Conservation (phyloP, 352 stramenopile genomes). For the Phytopythium litorale region DNA sequence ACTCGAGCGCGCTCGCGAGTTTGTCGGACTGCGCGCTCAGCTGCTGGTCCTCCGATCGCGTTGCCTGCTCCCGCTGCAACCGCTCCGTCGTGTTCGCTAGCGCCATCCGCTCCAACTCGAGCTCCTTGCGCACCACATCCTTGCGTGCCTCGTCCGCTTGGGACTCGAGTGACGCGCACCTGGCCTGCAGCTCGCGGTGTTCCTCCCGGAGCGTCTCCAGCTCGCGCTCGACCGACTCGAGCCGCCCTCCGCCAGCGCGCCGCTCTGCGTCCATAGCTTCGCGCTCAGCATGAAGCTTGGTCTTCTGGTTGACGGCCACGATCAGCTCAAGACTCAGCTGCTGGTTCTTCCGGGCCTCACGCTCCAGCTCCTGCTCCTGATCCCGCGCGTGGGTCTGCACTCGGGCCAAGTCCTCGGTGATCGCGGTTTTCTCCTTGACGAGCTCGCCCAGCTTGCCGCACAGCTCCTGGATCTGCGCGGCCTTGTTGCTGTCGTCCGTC, state of each 20-base stretch:
- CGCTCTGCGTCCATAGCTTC: constrained; percentile 21
- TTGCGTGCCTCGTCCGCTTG: constrained; percentile 35
- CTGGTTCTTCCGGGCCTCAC: constrained; percentile 59
- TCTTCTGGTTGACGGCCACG: constrained; percentile 64
- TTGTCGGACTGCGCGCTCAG: constrained; percentile 7
- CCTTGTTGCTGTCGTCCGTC: constrained; percentile 49
- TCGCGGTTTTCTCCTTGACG: constrained; percentile 33
- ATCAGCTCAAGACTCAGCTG: constrained; percentile 68
- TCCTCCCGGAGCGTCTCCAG: constrained; percentile 12
- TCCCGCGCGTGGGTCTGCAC: constrained; percentile 30
- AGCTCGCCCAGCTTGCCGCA: constrained; percentile 54
- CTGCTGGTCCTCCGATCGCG: constrained; percentile 23
- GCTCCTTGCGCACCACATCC: constrained; percentile 35
- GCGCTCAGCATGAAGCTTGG: constrained; percentile 31
- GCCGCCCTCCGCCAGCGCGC: constrained; percentile 13
- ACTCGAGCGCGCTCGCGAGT: constrained; percentile 13
- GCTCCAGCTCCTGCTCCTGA: constrained; percentile 21
- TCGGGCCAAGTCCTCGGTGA: constrained; percentile 29
- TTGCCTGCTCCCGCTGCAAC: constrained; percentile 34
- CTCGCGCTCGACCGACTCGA: constrained; percentile 12
- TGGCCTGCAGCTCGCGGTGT: constrained; percentile 15
- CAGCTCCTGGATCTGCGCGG: constrained; percentile 48
- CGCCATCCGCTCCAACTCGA: constrained; percentile 42
- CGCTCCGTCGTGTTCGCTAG: constrained; percentile 26
- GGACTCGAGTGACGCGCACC: constrained; percentile 11